Percentiles rank a stretch among this genome's conserved stretches.
Conservation (phyloP, 345 rosid genomes). For the Citrus glauca region DNA sequence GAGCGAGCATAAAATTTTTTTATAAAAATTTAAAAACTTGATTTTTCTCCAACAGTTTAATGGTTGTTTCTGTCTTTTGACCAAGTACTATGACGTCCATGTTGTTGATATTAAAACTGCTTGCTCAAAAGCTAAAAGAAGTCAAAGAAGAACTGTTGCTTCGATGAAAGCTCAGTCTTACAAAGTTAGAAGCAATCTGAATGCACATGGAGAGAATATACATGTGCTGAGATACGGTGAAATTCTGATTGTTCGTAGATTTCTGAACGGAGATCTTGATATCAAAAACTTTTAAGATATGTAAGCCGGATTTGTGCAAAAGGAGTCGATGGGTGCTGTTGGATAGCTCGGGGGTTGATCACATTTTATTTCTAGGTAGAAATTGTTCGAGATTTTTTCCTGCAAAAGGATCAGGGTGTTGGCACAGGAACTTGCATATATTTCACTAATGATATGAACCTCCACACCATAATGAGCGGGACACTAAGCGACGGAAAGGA, state of each 20-base stretch:
- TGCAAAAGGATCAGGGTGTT: neutral
- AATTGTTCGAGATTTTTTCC: neutral
- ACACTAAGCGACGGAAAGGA: neutral
- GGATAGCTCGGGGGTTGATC: neutral
- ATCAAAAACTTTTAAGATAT: neutral
- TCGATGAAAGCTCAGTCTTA: neutral
- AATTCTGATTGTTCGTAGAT: too few species aligned
- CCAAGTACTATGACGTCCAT: neutral
- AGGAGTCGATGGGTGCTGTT: neutral
- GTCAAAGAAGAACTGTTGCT: too few species aligned
- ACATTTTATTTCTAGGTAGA: neutral
- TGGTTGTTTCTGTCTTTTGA: neutral
- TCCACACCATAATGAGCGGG: neutral
- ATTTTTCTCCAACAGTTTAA: too few species aligned
- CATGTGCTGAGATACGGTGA: neutral
- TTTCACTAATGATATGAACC: neutral
- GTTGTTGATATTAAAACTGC: neutral
- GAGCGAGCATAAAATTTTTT: too few species aligned
- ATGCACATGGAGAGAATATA: neutral
- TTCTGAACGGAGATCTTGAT: too few species aligned
- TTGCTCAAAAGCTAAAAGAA: neutral
- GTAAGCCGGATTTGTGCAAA: neutral
- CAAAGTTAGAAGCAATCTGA: neutral
- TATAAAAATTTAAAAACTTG: too few species aligned
- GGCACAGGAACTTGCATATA: neutral